Percentiles rank a stretch among this genome's conserved stretches.
These are phyloP conservation scores for Cadophora sp. DNA, from an alignment of 2,329 filamentous ascomycete species.

Conservation along the genomic window DNA sequence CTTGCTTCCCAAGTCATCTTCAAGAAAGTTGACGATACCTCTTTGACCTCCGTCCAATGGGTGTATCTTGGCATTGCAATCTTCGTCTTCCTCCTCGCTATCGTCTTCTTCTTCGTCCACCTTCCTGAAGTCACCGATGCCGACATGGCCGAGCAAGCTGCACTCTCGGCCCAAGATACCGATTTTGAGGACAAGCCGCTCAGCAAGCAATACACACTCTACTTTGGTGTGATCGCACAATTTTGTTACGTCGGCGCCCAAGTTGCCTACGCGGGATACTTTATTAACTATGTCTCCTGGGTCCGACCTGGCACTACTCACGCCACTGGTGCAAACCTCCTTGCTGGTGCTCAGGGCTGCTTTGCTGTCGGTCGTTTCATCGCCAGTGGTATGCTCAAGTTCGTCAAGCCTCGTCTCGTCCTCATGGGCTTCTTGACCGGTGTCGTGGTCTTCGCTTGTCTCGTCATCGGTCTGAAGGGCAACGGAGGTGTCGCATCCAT, in stretches of 20 bases:
- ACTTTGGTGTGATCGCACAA: conserved; percentile 76
- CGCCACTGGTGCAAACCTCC: conserved; percentile 64
- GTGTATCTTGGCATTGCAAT: conserved; percentile 80
- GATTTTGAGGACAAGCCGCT: conserved; percentile 37
- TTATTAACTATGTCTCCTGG: conserved; percentile 61
- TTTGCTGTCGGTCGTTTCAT: conserved; percentile 79
- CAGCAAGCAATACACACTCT: conserved; percentile 58
- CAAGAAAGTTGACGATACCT: conserved; percentile 54
- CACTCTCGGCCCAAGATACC: conserved; percentile 30
- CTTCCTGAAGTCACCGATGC: conserved; percentile 62
- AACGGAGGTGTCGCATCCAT: conserved; percentile 64
- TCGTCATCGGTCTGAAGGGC: conserved; percentile 49
- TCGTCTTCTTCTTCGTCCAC: conserved; percentile 72
- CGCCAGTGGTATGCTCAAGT: conserved; percentile 64
- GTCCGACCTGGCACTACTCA: conserved; percentile 51
- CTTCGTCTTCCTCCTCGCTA: conserved; percentile 72
- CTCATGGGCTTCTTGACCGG: conserved; percentile 66
- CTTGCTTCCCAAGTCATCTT: conserved; percentile 76
- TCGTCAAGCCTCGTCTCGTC: conserved; percentile 73
- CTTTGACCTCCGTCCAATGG: conserved; percentile 79
- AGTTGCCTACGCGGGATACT: conserved; percentile 57
- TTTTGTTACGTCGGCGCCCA: conserved; percentile 74
- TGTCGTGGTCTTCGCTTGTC: conserved; percentile 60
- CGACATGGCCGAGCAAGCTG: conserved; percentile 57
- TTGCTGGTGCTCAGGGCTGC: conserved; percentile 73